Evolutionary conservation across 805 yeast genomes (phyloP).

Genomic region (Candida suzukii): DNA sequence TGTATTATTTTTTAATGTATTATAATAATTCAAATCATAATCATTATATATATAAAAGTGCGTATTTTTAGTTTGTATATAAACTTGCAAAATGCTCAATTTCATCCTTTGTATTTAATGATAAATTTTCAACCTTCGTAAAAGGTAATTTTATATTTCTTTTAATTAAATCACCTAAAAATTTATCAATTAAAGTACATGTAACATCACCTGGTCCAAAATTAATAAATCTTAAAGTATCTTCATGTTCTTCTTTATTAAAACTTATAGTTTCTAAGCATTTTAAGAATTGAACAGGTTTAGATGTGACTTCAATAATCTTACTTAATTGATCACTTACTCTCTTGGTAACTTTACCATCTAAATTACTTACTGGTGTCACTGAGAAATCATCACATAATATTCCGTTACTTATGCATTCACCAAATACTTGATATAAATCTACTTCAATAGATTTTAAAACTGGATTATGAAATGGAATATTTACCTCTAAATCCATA

Average conservation of each 20-base stretch:
- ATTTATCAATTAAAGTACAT: conserved; percentile 17
- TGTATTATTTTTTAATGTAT: conserved; percentile 1
- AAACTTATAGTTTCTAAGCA: conserved; percentile 19
- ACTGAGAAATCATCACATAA: conserved; percentile 9
- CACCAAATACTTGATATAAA: conserved; percentile 9
- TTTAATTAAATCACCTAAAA: conserved; percentile 11
- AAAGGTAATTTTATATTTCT: neutral
- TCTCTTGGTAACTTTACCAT: conserved; percentile 14
- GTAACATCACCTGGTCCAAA: conserved; percentile 23
- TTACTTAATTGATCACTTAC: conserved; percentile 17
- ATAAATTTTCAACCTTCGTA: conserved; percentile 2
- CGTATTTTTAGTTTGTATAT: neutral
- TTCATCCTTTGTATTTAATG: neutral
- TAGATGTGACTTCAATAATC: conserved; percentile 22
- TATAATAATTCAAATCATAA: neutral
- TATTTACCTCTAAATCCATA: conserved; percentile 21
- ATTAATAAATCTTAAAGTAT: conserved; percentile 17
- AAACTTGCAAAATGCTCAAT: neutral
- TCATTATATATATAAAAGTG: neutral
- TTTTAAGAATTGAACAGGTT: conserved; percentile 25
- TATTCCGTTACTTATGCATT: conserved; percentile 1
- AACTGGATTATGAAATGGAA: conserved; percentile 29
- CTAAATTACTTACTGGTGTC: conserved; percentile 23
- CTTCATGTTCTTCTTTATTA: conserved; percentile 2
- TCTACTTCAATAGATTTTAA: conserved; percentile 19